Evolutionary conservation across 2,329 filamentous ascomycete genomes (phyloP), one percentile per base, ranked within the genome.

Genomic region (Exophiala xenobiotica): DNA sequence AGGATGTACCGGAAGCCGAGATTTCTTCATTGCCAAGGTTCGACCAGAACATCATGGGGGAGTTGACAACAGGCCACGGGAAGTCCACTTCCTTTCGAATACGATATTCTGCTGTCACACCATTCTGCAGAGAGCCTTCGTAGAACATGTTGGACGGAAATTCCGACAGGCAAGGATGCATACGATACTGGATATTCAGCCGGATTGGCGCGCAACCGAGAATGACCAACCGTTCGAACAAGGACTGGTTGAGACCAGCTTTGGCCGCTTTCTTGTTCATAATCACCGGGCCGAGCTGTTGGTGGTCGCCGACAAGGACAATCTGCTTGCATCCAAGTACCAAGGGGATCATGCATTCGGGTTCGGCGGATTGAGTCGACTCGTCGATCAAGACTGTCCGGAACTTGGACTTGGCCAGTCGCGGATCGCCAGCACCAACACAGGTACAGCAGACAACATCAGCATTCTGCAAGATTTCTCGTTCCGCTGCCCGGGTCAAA

Each of bases 211-310:
- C 85, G 63, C 90, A 87, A 38, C 87, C 87, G n/a, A 97, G 80
- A 64, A 92, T 90, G 63, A 97, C 91, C 44, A 99, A 79, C 64
- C 93, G 90, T 74, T 99, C 93, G 65, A 99, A 99, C 7, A 99
- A 78, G n/a, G 92, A 97, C 70, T 97, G 93, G 72, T 97, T 96
- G 12, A 99, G 78, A 55, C 93, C 93, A 49, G 93, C 93, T 73
- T 97, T 97, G 56, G 93, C 93, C 11, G 93, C 93, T 73, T 97
- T 97, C 80, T 99, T 99, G 79, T 99, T 99, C 92, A 99, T 99
- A 67, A 99, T 97, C 64, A 99, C 93, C 1, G 93, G 93, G 0
- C 93, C 93, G 59, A 99, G 82, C 69, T 99, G 93, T 71, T 97
- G 95, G 72, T 99, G 93, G 67, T 99, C 93, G 67, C 93, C 93